phyloP scores from a whole-genome alignment of 345 rosid genomes.

The Rhodomyrtus tomentosa region DNA sequence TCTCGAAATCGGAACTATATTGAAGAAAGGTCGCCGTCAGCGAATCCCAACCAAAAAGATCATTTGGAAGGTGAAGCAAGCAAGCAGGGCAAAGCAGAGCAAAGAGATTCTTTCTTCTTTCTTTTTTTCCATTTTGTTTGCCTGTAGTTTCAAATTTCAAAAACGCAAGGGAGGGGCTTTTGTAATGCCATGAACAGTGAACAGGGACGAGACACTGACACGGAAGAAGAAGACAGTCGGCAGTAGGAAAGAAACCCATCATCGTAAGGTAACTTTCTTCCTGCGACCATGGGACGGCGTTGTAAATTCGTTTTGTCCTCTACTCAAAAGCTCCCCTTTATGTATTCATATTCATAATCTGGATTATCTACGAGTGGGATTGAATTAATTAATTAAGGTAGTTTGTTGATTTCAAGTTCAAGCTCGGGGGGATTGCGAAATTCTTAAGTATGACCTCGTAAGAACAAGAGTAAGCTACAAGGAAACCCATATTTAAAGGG shows the following conservation, averaged over 20 bases:
- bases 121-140: background rate
- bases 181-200: background rate
- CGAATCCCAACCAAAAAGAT: background rate
- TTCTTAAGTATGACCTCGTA: no score
- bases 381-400: background rate
- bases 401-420: background rate
- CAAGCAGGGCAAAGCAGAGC: background rate
- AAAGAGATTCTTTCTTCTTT: background rate
- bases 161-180: background rate
- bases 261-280: background rate
- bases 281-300: background rate
- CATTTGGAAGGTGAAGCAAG: background rate
- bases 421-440: background rate
- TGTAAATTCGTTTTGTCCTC: background rate
- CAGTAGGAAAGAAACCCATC: background rate
- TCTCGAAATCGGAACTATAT: background rate
- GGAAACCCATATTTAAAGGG: background rate
- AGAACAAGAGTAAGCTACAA: background rate
- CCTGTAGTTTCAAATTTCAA: slow-evolving; percentile 1
- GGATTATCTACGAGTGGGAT: background rate
- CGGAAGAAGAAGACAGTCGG: background rate
- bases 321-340: background rate
- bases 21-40: background rate
- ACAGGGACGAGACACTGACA: background rate
- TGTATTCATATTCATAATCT: background rate